These are phyloP conservation scores for Pythium myriotylum DNA, from an alignment of 352 stramenopile genomes.

Conservation along the genomic window DNA sequence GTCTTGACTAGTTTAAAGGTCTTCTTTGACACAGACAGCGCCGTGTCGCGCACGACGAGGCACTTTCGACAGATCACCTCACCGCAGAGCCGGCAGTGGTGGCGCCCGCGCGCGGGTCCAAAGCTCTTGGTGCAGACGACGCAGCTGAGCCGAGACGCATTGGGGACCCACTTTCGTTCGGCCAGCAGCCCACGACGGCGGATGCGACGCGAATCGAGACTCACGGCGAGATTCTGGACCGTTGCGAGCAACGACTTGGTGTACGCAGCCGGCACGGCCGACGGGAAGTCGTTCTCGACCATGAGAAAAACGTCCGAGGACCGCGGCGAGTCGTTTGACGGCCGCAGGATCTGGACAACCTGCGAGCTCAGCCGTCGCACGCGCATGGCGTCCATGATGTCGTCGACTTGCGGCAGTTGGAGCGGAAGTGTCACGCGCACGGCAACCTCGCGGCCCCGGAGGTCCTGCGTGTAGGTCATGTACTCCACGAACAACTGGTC, in stretches of 20 bases:
- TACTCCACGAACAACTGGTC: slow-evolving; percentile 82
- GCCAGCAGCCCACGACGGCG: slow-evolving; percentile 51
- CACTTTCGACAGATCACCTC: slow-evolving; percentile 76
- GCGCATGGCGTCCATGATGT: slow-evolving; percentile 48
- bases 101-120: slow-evolving; percentile 53
- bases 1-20: slow-evolving; percentile 61
- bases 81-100: slow-evolving; percentile 78
- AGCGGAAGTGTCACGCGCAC: slow-evolving; percentile 75
- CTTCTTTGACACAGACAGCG: slow-evolving; percentile 31
- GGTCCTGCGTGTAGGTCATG: slow-evolving; percentile 64
- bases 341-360: slow-evolving; percentile 56
- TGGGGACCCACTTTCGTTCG: slow-evolving; percentile 57
- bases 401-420: slow-evolving; percentile 58
- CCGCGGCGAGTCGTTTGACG: slow-evolving; percentile 6
- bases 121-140: slow-evolving; percentile 65
- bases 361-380: slow-evolving; percentile 55
- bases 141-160: slow-evolving; percentile 45
- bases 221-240: slow-evolving; percentile 57
- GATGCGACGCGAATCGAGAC: slow-evolving; percentile 67
- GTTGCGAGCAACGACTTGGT: slow-evolving; percentile 58
- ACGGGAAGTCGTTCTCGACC: slow-evolving; percentile 44
- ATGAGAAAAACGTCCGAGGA: slow-evolving; percentile 64
- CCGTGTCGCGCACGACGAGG: slow-evolving; percentile 51
- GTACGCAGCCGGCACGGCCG: slow-evolving; percentile 28
- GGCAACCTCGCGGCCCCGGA: slow-evolving; percentile 56